These are phyloP conservation scores for Malbranchea zuffiana DNA, from an alignment of 2,329 filamentous ascomycete genomes.

Conservation along the genomic window DNA sequence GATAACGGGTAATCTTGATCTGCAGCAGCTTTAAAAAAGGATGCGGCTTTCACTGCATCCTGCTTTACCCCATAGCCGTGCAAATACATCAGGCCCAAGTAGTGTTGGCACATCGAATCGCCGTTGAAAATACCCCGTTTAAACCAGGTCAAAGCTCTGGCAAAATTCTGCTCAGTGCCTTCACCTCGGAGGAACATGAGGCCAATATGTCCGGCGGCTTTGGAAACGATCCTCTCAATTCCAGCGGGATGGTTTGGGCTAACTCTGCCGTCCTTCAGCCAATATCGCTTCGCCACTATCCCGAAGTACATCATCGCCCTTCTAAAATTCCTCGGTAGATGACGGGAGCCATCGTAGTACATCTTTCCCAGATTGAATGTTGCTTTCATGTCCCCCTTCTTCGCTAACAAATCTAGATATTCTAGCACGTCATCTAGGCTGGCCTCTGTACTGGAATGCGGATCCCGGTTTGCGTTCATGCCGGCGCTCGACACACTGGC, in stretches of 20 bases:
- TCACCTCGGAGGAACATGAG: conserved; percentile 85
- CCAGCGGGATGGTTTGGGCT: conserved; percentile 57
- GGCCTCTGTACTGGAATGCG: conserved; percentile 71
- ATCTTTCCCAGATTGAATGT: conserved; percentile 76
- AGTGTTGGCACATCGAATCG: conserved; percentile 75
- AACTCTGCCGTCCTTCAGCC: conserved; percentile 66
- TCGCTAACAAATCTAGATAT: conserved; percentile 79
- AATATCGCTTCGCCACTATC: conserved; percentile 67
- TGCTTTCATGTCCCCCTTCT: conserved; percentile 79
- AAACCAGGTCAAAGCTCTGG: conserved; percentile 71
- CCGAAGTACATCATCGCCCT: conserved; percentile 72
- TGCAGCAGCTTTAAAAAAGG: conserved; percentile 66
- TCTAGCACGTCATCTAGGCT: conserved; percentile 89
- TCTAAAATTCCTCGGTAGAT: conserved; percentile 60
- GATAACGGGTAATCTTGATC: conserved; percentile 72
- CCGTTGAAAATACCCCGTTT: conserved; percentile 62
- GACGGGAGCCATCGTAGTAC: conserved; percentile 76
- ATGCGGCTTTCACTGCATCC: conserved; percentile 60
- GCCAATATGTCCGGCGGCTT: conserved; percentile 77
- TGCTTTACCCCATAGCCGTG: conserved; percentile 62
- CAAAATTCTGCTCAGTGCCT: conserved; percentile 66
- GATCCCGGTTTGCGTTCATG: conserved; percentile 62
- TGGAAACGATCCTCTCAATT: conserved; percentile 68
- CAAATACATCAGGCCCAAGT: conserved; percentile 72
- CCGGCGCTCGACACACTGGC: conserved; percentile 85